phyloP scores from a whole-genome alignment of 2,329 filamentous ascomycete genomes.

The Escovopsis sp. region DNA sequence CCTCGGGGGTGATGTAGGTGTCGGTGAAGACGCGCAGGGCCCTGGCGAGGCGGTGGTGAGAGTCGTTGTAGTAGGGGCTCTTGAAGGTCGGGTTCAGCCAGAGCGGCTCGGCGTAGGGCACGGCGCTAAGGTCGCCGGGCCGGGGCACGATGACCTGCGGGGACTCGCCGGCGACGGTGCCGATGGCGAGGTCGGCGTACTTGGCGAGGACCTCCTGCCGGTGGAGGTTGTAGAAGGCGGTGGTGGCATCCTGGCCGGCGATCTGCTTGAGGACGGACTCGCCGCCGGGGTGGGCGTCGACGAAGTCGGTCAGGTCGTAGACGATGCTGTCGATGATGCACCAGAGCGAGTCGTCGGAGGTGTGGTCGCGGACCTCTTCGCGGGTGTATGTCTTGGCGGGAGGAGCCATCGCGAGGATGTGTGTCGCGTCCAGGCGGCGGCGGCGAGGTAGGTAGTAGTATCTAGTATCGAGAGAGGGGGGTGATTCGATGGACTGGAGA shows the following conservation, averaged over 20 bases:
- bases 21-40: slow-evolving; percentile 63
- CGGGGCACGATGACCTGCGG: slow-evolving; percentile 56
- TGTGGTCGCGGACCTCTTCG: slow-evolving; percentile 60
- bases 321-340: slow-evolving; percentile 77
- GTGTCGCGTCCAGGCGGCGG: too few species aligned
- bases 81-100: slow-evolving; percentile 70
- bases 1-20: slow-evolving; percentile 55
- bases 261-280: slow-evolving; percentile 67
- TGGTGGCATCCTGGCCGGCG: slow-evolving; percentile 67
- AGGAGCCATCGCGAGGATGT: slow-evolving; percentile 16
- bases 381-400: slow-evolving; percentile 39
- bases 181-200: slow-evolving; percentile 61
- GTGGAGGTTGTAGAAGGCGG: slow-evolving; percentile 83
- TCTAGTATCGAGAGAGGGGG: neutral
- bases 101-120: slow-evolving; percentile 74
- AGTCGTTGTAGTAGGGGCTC: slow-evolving; percentile 67
- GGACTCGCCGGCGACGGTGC: slow-evolving; percentile 59
- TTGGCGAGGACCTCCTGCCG: slow-evolving; percentile 77
- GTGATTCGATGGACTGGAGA: neutral
- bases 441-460: too few species aligned
- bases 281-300: slow-evolving; percentile 74
- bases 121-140: slow-evolving; percentile 56
- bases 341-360: slow-evolving; percentile 61
- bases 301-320: slow-evolving; percentile 74
- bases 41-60: slow-evolving; percentile 51